Base-by-base conservation (phyloP, 192 early-diverging fungal genomes). In the Umbelopsis vinacea region DNA sequence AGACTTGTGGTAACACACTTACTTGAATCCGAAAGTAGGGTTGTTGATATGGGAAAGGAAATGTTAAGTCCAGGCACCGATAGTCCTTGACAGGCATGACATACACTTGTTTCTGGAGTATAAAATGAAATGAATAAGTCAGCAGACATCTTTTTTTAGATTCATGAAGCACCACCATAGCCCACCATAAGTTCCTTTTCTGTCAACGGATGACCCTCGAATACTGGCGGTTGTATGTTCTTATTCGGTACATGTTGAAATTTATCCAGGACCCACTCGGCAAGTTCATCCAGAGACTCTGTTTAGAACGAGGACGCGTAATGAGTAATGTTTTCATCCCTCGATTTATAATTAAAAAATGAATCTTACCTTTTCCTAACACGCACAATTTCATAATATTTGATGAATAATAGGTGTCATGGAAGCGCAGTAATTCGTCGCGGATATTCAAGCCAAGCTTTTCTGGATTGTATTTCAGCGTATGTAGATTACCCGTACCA, bases 371-470 rank as follows among this genome's bases (percentile, higher is more conserved):
- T 70, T 85, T 86, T 24, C 95, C 97, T 15, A 96, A 73, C 0
- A 98, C 83, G 9, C 88, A 91, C 43, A 97, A 81, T 76, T 91
- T 92, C 95, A 96, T 97, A 43, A 96, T 93, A 75, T 95, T 96
- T 7, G 94, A 87, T 21, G 93, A 94, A 77, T 98, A 98, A 79
- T 93, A 95, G 54, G 84, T 87, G 29, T 80, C 82, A 76, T 98
- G 91, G 72, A 96, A 97, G 21, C 91, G 85, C 29, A 98, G 76
- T 52, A 97, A 79, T 40, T 89, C 84, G 17, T 90, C 83, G 17
- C 97, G 86, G 46, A 96, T 83, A 76, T 98, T 86, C 33, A 96
- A 76, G 23, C 92, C 92, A 40, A 86, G 79, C 52, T 68, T 17
- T 26, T 75, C 52, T 7, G 94, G 92, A 10, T 75, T 76, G 23